Base-by-base conservation (phyloP, 441 rosid species). In the Gossypium aridum region DNA sequence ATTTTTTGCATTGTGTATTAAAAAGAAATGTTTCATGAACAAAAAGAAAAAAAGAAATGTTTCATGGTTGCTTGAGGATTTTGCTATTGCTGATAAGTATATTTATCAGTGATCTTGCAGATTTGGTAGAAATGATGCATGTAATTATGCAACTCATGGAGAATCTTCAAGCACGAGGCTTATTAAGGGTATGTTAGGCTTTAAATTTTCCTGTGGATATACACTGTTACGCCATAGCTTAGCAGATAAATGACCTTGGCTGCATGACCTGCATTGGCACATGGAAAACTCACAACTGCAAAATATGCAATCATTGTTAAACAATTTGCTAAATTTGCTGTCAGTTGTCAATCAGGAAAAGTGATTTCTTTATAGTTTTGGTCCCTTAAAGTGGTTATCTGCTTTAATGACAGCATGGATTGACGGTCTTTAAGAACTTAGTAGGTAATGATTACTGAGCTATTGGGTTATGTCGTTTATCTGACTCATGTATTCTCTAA, bases 71-170 rank as follows among this genome's bases (percentile, higher is more conserved):
- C 57, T 64, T 7, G 56, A 28, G 9, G 77, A 7, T 76, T 39
- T 78, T 71, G 47, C 78, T 75, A 28, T 69, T 75, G 71, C 26
- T 62, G 71, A 77, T 68, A 10, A 39, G 79, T 79, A 70, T 78
- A 75, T 78, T 82, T 81, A 80, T 63, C 96, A 94, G 99, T 85
- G 91, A 96, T 85, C 97, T 96, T 85, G 96, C 93, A 83, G 96
- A 93, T 84, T 83, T 96, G 84, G 95, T 92, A 39, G 98, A 94
- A 86, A 88, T 85, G 78, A 81, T 91, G 80, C 85, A 90, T 75
- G 49, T 82, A 34, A 87, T 93, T 70, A 86, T 88, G 64, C 83
- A 84, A 85, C 91, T 91, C 78, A 88, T 91, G 97, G 98, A 92
- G 83, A 87, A 87, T 77, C 98, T 96, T 83, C 99, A 93, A 87